A percentile compares a stretch with the other conserved stretches of the same genome.
Conservation (phyloP, 441 rosid species). For the Lepidium campestre region DNA sequence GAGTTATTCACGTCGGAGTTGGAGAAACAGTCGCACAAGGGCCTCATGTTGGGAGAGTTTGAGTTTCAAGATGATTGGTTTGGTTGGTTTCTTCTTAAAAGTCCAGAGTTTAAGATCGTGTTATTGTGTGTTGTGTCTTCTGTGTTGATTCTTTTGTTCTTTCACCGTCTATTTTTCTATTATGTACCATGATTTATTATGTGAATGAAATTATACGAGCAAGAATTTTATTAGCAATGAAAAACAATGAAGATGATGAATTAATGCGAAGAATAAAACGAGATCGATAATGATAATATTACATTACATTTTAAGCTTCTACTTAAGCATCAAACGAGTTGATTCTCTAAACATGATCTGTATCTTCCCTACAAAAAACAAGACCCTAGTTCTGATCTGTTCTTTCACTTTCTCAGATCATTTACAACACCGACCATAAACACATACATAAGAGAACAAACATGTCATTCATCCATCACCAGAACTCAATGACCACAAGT, state of each 20-base stretch:
- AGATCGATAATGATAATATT: background rate
- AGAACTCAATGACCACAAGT: background rate
- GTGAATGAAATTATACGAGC: background rate
- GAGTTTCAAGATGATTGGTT: constrained; percentile 20
- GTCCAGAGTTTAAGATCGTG: background rate
- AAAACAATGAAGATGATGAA: background rate
- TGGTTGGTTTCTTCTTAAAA: background rate
- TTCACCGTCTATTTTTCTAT: background rate
- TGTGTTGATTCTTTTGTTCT: background rate
- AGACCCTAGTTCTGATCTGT: constrained; percentile 1
- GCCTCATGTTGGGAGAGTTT: constrained; percentile 25
- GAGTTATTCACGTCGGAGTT: constrained; percentile 51
- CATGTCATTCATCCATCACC: constrained; percentile 15
- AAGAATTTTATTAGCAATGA: background rate
- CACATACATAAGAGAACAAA: constrained; percentile 4
- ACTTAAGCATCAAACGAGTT: constrained; percentile 2
- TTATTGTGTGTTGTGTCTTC: constrained; percentile 12
- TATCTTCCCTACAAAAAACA: background rate
- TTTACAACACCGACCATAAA: constrained; percentile 15
- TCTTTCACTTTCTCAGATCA: constrained; percentile 11
- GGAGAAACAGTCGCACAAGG: constrained; percentile 25
- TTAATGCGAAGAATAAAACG: background rate
- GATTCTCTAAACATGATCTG: background rate
- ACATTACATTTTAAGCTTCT: constrained; percentile 15
- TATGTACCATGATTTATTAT: background rate